Base-by-base conservation (phyloP, 768 basidiomycete species). In the Russula griseocarnosa region DNA sequence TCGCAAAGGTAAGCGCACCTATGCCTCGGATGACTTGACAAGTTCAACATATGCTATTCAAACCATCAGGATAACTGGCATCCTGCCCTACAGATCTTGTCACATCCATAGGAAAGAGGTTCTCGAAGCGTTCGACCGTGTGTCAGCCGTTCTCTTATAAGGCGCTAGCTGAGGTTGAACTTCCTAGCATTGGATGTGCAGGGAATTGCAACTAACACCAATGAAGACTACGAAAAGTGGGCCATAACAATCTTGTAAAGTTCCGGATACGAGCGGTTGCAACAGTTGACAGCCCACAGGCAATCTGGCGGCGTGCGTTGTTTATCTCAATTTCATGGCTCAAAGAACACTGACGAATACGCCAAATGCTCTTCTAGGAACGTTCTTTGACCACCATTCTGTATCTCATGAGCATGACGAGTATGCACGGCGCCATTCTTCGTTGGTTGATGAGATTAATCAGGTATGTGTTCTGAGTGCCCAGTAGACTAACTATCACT, bases 391-490 rank as follows among this genome's bases (percentile, higher is more conserved):
- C 96, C 5, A 98, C 97, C 5, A 96, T 98, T 72, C 82, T 97
- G 49, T 99, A 99, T 76, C 82, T 99, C 66, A 92, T 98, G 89
- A 92, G 90, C 70, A 78, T 99, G 72, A 95, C 94, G 92, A 94
- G 74, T 86, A 95, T 71, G 92, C 94, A 11, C 85, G 92, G 92
- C 94, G 9, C 97, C 97, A 0, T 99, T 99, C 79, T n/a, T 96
- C 96, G 1, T 82, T 99, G 51, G 97, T 98, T 26, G 97, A 99
- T 73, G 97, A 99, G 79, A 98, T 99, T 76, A 99, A 98, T 73
- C 95, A 98, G 83, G 90, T 85, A 66, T 52, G 78, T 70, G 28
- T 18, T 56, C 32, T 22, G 36, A 1, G 46, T 20, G 9, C 42
- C n/a, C 16, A 26, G 26, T n/a, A 22, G 26, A 5, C 0, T 22